Base-by-base conservation (phyloP, 768 basidiomycete species). In the Boletus rufocinnamomeus region DNA sequence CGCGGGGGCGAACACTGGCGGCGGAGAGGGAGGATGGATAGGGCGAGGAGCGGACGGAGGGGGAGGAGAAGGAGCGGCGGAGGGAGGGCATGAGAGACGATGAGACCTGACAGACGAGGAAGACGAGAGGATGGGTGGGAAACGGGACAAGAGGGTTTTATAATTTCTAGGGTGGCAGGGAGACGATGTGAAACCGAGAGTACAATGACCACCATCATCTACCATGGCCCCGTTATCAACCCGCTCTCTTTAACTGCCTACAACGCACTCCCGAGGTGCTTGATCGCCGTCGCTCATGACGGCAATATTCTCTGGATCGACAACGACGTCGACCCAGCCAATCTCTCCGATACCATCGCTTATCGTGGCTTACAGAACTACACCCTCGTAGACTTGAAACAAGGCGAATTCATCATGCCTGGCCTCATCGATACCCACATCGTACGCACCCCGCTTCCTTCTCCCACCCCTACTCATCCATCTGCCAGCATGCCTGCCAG, bases 391-490 rank as follows among this genome's bases (percentile, higher is more conserved):
- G 56, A 56, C n/a, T 67, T 87, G 48, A 72, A 71, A 13, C 71
- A 78, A 3, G 84, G 84, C 17, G 79, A 86, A 62, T 95, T 94
- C 68, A 66, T 96, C 56, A 83, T 93, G 67, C 95, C 95, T 7
- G 95, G 95, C 4, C 85, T 96, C 70, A 77, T 95, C 54, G 95
- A 97, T 77, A 96, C 94, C 32, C 94, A 96, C 74, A 91, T 89
- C 35, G 94, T 94, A 68, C 69, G 88, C 71, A 34, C 17, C 28
- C 10, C 27, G 4, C 25, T 25, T 38, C 3, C 17, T 16, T 19
- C 27, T 11, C 25, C 5, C 40, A 3, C 23, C 50, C 47, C 14
- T 23, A 1, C 52, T 58, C 59, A 58, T 27, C 52, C n/a, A 4
- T 28, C 23, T 28, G 48, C 21, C 49, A 77, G 73, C 75, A 74